Evolutionary conservation across 1,284 basidiomycete genomes (phyloP).

Genomic region (Pseudozyma pruni): DNA sequence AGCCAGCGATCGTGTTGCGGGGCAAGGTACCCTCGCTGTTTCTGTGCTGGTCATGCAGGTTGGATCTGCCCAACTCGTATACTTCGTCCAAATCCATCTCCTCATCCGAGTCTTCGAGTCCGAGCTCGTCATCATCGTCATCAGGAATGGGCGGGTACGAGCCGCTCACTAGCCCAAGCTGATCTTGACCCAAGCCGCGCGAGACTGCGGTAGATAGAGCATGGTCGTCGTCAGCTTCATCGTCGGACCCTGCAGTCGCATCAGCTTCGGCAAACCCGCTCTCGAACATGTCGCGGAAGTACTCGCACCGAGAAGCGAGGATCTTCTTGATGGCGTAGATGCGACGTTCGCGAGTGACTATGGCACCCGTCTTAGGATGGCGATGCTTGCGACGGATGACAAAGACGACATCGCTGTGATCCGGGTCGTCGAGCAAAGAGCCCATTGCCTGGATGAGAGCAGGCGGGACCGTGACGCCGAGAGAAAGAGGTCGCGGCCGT

Average conservation of each 20-base stretch:
- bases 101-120: conserved; percentile 43
- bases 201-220: conserved; percentile 4
- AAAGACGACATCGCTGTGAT: conserved; percentile 72
- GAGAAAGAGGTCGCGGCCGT: conserved; percentile 71
- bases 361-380: conserved; percentile 20
- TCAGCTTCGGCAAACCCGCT: conserved; percentile 64
- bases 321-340: conserved; percentile 69
- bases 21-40: conserved; percentile 9
- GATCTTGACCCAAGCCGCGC: conserved; percentile 32
- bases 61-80: conserved; percentile 30
- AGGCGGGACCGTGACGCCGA: conserved; percentile 74
- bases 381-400: conserved; percentile 41
- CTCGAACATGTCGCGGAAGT: conserved; percentile 66
- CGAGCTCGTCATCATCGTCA: conserved; percentile 43
- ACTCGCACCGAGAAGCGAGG: conserved; percentile 67
- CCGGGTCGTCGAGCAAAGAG: conserved; percentile 78
- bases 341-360: conserved; percentile 50
- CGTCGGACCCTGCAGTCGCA: conserved; percentile 50
- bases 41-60: conserved; percentile 19
- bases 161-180: conserved; percentile 13
- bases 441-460: conserved; percentile 78
- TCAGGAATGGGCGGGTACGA: conserved; percentile 16
- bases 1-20: background rate
- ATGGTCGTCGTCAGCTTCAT: conserved; percentile 33
- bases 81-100: conserved; percentile 41